Base-by-base conservation (phyloP, 208 protist species). In the Crithidia expoeki region DNA sequence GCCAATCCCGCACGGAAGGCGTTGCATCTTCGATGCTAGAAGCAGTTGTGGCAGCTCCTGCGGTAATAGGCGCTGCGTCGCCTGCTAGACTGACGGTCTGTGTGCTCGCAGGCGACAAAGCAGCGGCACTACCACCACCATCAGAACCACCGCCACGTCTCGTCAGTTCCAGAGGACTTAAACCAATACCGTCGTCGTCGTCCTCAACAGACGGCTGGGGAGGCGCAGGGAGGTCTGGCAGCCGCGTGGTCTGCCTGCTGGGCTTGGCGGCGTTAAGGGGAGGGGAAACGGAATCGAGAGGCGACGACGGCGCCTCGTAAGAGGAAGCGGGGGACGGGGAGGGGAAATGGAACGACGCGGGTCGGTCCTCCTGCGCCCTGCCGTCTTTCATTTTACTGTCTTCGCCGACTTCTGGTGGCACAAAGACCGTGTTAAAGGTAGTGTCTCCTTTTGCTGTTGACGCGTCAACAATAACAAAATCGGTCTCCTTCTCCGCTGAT, bases 181-280 rank as follows among this genome's bases (percentile, higher is more conserved):
- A 1, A 19, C 5, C 32, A 2, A 17, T 27, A 23, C 49, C 50
- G 59, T 25, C 34, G 28, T 25, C 52, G 5, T 42, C 38, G 19
- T 9, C 2, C 27, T 19, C 16, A 4, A 2, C 51, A 16, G n/a
- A 9, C 40, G 30, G 28, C n/a, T n/a, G 55, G 23, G 66, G 55
- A 23, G 66, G 33, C 17, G 30, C 23, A 12, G 66, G 55, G 5
- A 60, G 25, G 17, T 47, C 34, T 0, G 66, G 25, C 5, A 72
- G 56, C 49, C 66, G 66, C 34, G 46, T 72, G 21, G 66, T 46
- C 33, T 44, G 55, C 17, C 66, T 53, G 21, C 66, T 44, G 6
- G 56, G 33, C 42, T 47, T 32, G 5, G 66, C 56, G 10, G n/a
- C n/a, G n/a, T n/a, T n/a, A n/a, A n/a, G n/a, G n/a, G n/a, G n/a